Evolutionary conservation across 805 yeast genomes (phyloP).

Genomic region (Nematodospora valgi): DNA sequence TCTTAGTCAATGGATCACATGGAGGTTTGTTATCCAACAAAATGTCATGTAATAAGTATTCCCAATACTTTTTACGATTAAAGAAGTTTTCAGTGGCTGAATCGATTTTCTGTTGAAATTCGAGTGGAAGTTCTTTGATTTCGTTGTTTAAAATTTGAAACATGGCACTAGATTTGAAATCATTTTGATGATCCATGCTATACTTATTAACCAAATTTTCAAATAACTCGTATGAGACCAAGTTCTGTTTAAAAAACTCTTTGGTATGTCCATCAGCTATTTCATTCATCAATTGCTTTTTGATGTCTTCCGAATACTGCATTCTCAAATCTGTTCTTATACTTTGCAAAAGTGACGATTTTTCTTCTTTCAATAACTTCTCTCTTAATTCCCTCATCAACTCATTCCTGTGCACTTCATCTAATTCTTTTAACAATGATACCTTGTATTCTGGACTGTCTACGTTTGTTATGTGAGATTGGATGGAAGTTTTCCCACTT

Average conservation of each 20-base stretch:
- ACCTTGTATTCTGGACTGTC: slow-evolving; percentile 7
- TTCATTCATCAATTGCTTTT: slow-evolving; percentile 6
- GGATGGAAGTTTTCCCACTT: slow-evolving; percentile 3
- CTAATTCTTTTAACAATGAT: slow-evolving; percentile 6
- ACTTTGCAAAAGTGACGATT: slow-evolving; percentile 6
- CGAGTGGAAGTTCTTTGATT: neutral
- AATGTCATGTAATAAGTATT: slow-evolving; percentile 9
- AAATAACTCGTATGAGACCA: slow-evolving; percentile 4
- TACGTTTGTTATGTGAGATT: slow-evolving; percentile 7
- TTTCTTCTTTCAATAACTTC: slow-evolving; percentile 4
- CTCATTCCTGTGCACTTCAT: slow-evolving; percentile 7
- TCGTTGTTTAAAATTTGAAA: slow-evolving; percentile 5
- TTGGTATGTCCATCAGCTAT: slow-evolving; percentile 7
- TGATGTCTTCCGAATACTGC: slow-evolving; percentile 6
- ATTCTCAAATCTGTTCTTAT: slow-evolving; percentile 5
- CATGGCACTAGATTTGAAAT: neutral
- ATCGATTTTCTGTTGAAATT: slow-evolving; percentile 1
- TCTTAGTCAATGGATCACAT: slow-evolving; percentile 10
- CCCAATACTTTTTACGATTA: slow-evolving; percentile 9
- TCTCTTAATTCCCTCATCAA: slow-evolving; percentile 2
- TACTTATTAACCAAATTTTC: slow-evolving; percentile 6
- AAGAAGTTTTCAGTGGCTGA: neutral
- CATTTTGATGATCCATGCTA: slow-evolving; percentile 6
- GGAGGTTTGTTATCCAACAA: slow-evolving; percentile 10
- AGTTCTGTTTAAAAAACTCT: slow-evolving; percentile 6